phyloP scores from a whole-genome alignment of 2,329 filamentous ascomycete genomes.

The Diplodia corticola region DNA sequence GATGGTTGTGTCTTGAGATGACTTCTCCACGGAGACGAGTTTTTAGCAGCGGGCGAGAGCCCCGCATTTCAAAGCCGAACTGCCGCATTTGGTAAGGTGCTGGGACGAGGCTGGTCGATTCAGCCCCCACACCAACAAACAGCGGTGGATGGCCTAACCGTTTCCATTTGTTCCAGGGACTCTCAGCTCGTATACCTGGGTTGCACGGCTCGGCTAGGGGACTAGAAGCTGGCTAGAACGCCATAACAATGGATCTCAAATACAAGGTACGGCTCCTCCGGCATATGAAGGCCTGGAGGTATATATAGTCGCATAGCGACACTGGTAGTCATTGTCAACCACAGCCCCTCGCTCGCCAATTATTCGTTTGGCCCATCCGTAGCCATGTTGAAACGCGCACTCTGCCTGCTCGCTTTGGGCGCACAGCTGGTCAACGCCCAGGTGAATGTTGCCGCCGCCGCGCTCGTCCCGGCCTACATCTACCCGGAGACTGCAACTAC shows the following conservation, averaged over 20 bases:
- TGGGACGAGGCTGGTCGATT: neutral
- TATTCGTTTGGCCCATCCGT: neutral
- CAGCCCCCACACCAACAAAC: constrained; percentile 6
- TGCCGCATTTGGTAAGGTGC: neutral
- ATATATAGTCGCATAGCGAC: neutral
- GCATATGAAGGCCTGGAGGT: neutral
- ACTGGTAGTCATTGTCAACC: neutral
- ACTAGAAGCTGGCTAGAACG: neutral
- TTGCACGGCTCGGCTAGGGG: neutral
- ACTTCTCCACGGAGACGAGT: no score
- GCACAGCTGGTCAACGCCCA: neutral
- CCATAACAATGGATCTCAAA: neutral
- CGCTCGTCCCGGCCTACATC: constrained; percentile 3
- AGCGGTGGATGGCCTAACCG: neutral
- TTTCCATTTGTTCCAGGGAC: neutral
- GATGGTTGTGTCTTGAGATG: no score
- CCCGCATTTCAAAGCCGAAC: neutral
- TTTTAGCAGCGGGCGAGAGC: neutral
- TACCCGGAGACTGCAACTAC: neutral
- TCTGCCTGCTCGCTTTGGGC: neutral
- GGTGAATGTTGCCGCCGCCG: neutral
- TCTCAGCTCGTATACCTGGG: neutral
- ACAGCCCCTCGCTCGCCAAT: neutral
- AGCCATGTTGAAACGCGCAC: neutral
- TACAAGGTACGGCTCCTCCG: neutral